Percentiles rank a stretch among this genome's conserved stretches.
Evolutionary conservation across 2,329 filamentous ascomycete genomes (phyloP).

Genomic region (Phoma sp.): DNA sequence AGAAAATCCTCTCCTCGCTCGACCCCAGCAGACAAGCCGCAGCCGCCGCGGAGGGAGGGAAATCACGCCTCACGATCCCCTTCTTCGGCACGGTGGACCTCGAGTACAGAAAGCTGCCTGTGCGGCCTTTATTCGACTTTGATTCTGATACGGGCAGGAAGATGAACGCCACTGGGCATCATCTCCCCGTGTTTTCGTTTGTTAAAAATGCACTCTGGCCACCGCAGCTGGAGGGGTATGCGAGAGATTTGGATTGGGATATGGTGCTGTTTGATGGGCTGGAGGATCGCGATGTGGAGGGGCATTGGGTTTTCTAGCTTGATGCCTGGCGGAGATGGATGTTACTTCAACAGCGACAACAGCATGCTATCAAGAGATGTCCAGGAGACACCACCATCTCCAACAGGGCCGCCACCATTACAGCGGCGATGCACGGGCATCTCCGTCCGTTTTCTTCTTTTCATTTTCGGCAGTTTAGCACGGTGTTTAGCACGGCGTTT

Average conservation of each 20-base stretch:
- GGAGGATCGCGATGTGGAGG: conserved; percentile 42
- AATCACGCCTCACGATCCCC: conserved; percentile 36
- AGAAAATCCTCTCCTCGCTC: conserved; percentile 42
- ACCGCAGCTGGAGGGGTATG: conserved; percentile 18
- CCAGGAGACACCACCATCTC: too few relatives aligned
- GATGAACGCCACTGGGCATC: conserved; percentile 33
- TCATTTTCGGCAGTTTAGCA: too few relatives aligned
- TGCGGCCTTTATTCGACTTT: conserved; percentile 37
- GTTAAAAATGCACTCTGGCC: conserved; percentile 45
- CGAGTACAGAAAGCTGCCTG: conserved; percentile 36
- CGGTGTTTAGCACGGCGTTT: too few relatives aligned
- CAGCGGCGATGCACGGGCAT: too few relatives aligned
- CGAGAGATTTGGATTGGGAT: conserved; percentile 37
- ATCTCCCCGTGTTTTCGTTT: conserved; percentile 44
- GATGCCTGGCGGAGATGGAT: too few relatives aligned
- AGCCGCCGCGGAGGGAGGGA: conserved; percentile 12
- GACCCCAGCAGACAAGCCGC: conserved; percentile 34
- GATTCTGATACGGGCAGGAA: conserved; percentile 39
- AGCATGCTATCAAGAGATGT: too few relatives aligned
- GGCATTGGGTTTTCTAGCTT: conserved; percentile 41
- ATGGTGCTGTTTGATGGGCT: conserved; percentile 46
- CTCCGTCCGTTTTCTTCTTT: too few relatives aligned
- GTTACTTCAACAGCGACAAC: too few relatives aligned
- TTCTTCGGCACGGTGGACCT: conserved; percentile 46
- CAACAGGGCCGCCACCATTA: too few relatives aligned